Evolutionary conservation across 371 early-diverging fungal genomes (phyloP), one percentile per base, ranked within the genome.

Genomic region (Fennellomyces sp.): DNA sequence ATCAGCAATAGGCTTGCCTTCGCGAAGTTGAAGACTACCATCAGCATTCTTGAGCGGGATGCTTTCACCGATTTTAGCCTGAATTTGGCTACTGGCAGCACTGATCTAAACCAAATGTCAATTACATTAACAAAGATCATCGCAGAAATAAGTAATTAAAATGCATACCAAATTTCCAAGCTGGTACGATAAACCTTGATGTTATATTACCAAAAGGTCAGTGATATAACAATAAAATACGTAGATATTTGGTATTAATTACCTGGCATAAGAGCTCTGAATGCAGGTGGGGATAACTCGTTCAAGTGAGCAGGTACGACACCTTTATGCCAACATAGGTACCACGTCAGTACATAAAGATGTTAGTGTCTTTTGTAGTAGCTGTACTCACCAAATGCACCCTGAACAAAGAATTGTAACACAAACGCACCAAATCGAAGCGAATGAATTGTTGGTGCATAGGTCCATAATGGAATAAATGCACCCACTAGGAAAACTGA

Each of bases 381-480:
- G 6, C 39, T 39, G 5, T 6, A 21, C 29, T 61, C 63, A 75
- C 88, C 89, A 83, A 86, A 86, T 5, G 85, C 85, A 25, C 88
- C 59, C 65, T 88, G 84, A 15, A 83, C 81, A 64, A 80, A 85
- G 66, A 85, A 88, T 60, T 84, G 86, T 65, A 84, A 65, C 5
- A 82, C 76, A 65, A 88, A 88, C 2, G 86, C 82, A 13, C 88
- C 87, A 49, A 77, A 67, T 25, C 70, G 71, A 19, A 90, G 73
- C 12, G 72, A 39, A 7, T 70, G 67, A n/a, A 80, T 75, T 23
- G 61, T 74, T 6, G 73, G 69, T 13, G 84, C 80, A 54, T 83
- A 74, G 12, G 81, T 74, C 89, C 88, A 89, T 2, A 89, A 72
- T n/a, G 89, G 86, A 39, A 91, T 80, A 60, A 88, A 81, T 31